These are phyloP conservation scores for Lipomyces spencermartinsiae DNA, from an alignment of 805 yeast species.

Conservation along the genomic window DNA sequence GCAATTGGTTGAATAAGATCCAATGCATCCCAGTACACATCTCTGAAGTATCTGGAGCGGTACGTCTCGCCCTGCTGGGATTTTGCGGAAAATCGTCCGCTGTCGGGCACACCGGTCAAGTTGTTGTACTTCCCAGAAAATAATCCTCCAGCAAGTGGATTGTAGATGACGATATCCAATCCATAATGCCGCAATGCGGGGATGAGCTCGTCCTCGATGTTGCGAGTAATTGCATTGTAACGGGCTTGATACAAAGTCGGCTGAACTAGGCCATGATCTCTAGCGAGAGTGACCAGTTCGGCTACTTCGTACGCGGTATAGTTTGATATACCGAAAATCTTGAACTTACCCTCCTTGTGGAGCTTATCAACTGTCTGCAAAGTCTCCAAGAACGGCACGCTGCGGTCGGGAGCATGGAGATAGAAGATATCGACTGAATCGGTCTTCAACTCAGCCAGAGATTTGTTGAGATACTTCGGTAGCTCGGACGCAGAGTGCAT, in stretches of 20 bases:
- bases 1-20: slow-evolving; percentile 20
- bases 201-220: slow-evolving; percentile 39
- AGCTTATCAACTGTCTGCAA: slow-evolving; percentile 40
- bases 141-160: slow-evolving; percentile 32
- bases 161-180: slow-evolving; percentile 41
- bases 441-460: slow-evolving; percentile 22
- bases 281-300: slow-evolving; percentile 18
- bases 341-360: slow-evolving; percentile 42
- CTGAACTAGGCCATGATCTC: slow-evolving; percentile 14
- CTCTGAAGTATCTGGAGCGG: slow-evolving; percentile 27
- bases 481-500: slow-evolving; percentile 21
- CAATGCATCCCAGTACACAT: slow-evolving; percentile 25
- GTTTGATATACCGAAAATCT: slow-evolving; percentile 42
- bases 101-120: not conserved
- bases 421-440: slow-evolving; percentile 27
- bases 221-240: slow-evolving; percentile 42
- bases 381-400: slow-evolving; percentile 41
- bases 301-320: slow-evolving; percentile 32
- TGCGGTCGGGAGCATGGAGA: slow-evolving; percentile 42
- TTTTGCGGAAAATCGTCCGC: slow-evolving; percentile 10
- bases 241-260: slow-evolving; percentile 44
- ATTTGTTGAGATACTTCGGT: slow-evolving; percentile 14
- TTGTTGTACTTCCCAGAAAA: slow-evolving; percentile 29
- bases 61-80: slow-evolving; percentile 11
- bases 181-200: slow-evolving; percentile 39